Evolutionary conservation across 2,329 filamentous ascomycete species (phyloP).

Genomic region (Colletotrichum musae): DNA sequence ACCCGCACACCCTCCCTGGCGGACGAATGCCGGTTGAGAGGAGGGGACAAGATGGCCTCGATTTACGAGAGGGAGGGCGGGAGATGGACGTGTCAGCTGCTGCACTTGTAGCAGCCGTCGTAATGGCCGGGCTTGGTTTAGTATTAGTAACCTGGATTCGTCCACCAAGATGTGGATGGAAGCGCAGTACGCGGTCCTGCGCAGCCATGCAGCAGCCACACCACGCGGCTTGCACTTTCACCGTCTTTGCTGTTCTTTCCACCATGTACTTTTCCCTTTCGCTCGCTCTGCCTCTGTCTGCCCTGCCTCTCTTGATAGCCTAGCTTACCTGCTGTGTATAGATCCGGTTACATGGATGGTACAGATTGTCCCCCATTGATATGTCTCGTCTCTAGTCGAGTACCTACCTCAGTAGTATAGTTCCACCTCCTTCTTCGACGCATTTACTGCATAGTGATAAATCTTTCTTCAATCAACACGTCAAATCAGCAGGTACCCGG

Average conservation of each 20-base stretch:
- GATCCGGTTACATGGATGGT: too few relatives aligned
- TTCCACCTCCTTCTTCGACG: too few relatives aligned
- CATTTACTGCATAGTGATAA: too few relatives aligned
- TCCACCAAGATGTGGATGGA: not conserved
- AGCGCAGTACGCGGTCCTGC: not conserved
- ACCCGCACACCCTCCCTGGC: constrained; percentile 12
- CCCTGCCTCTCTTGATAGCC: too few relatives aligned
- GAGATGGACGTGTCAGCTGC: constrained; percentile 16
- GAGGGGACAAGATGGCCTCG: not conserved
- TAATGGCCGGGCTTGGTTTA: not conserved
- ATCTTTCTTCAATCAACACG: too few relatives aligned
- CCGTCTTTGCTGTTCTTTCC: not conserved
- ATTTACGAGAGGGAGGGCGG: constrained; percentile 7
- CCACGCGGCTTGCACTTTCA: constrained; percentile 7
- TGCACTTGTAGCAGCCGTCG: not conserved
- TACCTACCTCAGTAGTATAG: too few relatives aligned
- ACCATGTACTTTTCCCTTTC: not conserved
- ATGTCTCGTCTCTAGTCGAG: too few relatives aligned
- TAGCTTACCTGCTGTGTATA: too few relatives aligned
- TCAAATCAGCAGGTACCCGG: too few relatives aligned
- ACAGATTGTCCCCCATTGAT: too few relatives aligned
- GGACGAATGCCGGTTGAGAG: not conserved
- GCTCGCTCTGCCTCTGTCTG: not conserved
- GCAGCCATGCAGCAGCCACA: constrained; percentile 14
- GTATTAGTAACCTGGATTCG: not conserved